Conservation (phyloP, 306 rosid genomes). For the Cicer arietinum region DNA sequence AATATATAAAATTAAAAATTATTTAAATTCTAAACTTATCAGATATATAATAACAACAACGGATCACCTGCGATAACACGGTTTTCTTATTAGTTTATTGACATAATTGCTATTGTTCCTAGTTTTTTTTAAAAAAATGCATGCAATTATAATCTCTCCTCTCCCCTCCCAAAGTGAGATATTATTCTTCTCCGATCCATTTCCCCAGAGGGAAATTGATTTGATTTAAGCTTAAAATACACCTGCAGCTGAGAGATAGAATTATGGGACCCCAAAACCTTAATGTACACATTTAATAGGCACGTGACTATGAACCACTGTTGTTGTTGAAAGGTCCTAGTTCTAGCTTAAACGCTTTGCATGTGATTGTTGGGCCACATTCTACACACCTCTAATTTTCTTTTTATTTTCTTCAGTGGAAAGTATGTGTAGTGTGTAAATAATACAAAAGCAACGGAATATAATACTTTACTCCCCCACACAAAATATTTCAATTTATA, state of each 20-base stretch:
- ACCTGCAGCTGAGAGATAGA: conserved; percentile 33
- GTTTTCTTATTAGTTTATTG: no score
- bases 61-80: no score
- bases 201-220: neutral
- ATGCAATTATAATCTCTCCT: neutral
- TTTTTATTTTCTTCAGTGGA: no score
- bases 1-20: no score
- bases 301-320: conserved; percentile 69
- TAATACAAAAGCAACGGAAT: no score
- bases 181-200: conserved; percentile 34
- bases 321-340: conserved; percentile 51
- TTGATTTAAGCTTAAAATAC: neutral
- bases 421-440: no score
- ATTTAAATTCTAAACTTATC: no score
- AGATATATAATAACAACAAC: no score
- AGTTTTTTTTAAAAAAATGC: neutral
- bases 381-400: neutral
- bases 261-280: conserved; percentile 49
- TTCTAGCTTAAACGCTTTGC: conserved; percentile 57
- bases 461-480: no score
- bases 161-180: conserved; percentile 18
- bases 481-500: no score
- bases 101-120: no score
- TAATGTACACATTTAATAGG: conserved; percentile 64
- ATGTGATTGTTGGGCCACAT: conserved; percentile 71